Conservation (phyloP, 2,329 filamentous ascomycete genomes). For the Microdochium trichocladiopsis region DNA sequence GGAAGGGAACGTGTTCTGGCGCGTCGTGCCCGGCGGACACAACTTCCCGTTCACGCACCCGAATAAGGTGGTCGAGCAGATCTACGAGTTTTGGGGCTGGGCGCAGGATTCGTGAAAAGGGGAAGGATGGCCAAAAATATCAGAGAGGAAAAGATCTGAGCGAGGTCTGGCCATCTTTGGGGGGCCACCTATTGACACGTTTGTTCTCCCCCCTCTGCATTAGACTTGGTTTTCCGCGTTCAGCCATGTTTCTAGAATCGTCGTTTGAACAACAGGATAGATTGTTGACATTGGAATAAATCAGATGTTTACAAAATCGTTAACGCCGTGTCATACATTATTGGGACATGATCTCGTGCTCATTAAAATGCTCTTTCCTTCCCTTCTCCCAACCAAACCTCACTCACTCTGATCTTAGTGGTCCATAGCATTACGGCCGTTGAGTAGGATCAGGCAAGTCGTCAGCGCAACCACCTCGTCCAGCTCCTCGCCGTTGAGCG, state of each 20-base stretch:
- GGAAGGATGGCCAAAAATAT: no score
- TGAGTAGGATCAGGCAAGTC: conserved; percentile 22
- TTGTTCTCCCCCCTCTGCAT: neutral
- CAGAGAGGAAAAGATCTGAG: no score
- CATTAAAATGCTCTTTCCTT: neutral
- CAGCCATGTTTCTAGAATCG: neutral
- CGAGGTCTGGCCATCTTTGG: no score
- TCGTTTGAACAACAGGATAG: no score
- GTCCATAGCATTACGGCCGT: conserved; percentile 25
- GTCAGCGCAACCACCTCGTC: conserved; percentile 21
- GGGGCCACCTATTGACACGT: no score
- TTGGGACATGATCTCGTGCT: neutral
- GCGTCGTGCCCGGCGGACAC: conserved; percentile 45
- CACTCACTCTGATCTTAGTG: no score
- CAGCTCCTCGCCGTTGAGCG: conserved; percentile 19
- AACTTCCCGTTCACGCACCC: conserved; percentile 57
- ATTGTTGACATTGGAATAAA: conserved; percentile 9
- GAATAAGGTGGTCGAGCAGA: conserved; percentile 31
- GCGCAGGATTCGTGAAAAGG: conserved; percentile 2
- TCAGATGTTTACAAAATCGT: conserved; percentile 5
- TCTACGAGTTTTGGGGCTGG: conserved; percentile 40
- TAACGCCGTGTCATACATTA: neutral
- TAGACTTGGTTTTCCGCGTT: neutral
- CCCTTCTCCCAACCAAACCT: no score
- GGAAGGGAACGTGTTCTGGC: conserved; percentile 39